Base-by-base conservation (phyloP, 1,284 basidiomycete species). In the Psilocybe mexicana region DNA sequence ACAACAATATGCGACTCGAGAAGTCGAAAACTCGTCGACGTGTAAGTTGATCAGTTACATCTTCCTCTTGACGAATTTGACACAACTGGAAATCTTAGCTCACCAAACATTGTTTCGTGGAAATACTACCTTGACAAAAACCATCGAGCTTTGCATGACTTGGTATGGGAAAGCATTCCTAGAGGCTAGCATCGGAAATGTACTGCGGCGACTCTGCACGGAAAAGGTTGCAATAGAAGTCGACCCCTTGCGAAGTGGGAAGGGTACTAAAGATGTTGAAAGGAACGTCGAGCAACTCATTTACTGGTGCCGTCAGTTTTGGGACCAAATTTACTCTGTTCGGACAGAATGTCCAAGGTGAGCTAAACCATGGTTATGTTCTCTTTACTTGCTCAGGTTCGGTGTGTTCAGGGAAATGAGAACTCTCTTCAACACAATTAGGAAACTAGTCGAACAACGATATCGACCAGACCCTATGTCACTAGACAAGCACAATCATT, bases 91-190 rank as follows among this genome's bases (percentile, higher is more conserved):
- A 55, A 38, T 36, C 51, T 52, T 47, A 87, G 85, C 85, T 25
- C 84, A 85, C 53, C 84, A 82, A 64, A 90, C 86, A 3, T 72
- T 90, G 10, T 90, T 90, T 71, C 86, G 92, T 52, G 91, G 90
- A 28, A 93, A 93, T 69, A 91, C 87, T 5, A 83, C 82, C 40
- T 78, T 93, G 55, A 93, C 92, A 24, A 93, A 92, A 70, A 85
- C 86, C 8, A 84, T 93, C 73, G 92, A 94, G 67, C 71, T 85
- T 4, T 86, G 85, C 63, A 92, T 94, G 85, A 75, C 78, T 24
- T 86, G 84, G 75, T 88, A 91, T 65, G 92, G 92, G 11, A 83
- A 77, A 65, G 74, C 78, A 0, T 94, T 92, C 67, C 77, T 94
- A 24, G 92, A 93, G 68, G 83, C 84, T 24, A 90, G 88, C 64